Evolutionary conservation across 2,329 filamentous ascomycete species (phyloP).

Genomic region (Chaetomiaceae sp.): DNA sequence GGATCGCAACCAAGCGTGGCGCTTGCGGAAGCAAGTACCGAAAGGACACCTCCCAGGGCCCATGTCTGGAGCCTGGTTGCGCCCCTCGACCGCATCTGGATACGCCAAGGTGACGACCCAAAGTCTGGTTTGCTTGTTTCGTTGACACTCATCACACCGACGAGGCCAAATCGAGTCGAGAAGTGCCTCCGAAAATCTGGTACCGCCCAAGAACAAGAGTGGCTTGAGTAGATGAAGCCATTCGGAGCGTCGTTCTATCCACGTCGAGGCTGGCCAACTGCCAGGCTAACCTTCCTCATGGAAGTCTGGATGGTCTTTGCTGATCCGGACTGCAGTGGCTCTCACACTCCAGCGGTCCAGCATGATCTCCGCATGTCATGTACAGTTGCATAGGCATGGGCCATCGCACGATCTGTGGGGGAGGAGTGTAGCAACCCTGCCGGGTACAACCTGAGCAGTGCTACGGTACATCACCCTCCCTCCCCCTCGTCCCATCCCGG

Average conservation of each 20-base stretch:
- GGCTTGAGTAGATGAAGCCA: not conserved
- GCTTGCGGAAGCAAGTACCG: slow-evolving; percentile 26
- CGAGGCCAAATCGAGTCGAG: slow-evolving; percentile 7
- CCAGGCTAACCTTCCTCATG: too few relatives aligned
- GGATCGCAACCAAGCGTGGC: slow-evolving; percentile 2
- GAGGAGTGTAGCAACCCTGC: slow-evolving; percentile 9
- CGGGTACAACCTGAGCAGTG: slow-evolving; percentile 8
- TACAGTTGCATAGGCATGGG: slow-evolving; percentile 6
- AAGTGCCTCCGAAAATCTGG: slow-evolving; percentile 7
- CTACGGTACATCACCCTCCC: not conserved
- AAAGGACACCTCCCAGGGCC: slow-evolving; percentile 13
- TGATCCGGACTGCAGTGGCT: not conserved
- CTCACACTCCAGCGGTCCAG: too few relatives aligned
- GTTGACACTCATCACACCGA: slow-evolving; percentile 11
- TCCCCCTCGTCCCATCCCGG: not conserved
- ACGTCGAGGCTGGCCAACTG: too few relatives aligned
- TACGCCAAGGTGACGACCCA: slow-evolving; percentile 9
- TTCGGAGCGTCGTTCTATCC: too few relatives aligned
- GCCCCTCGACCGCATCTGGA: slow-evolving; percentile 9
- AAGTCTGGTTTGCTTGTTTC: not conserved
- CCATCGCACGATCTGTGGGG: slow-evolving; percentile 15
- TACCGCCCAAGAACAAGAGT: slow-evolving; percentile 3
- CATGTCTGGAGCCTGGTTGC: not conserved
- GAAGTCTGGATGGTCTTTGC: not conserved
- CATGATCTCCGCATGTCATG: not conserved